These are phyloP conservation scores for Mariannaea elegans DNA, from an alignment of 2,329 filamentous ascomycete species.

Conservation along the genomic window DNA sequence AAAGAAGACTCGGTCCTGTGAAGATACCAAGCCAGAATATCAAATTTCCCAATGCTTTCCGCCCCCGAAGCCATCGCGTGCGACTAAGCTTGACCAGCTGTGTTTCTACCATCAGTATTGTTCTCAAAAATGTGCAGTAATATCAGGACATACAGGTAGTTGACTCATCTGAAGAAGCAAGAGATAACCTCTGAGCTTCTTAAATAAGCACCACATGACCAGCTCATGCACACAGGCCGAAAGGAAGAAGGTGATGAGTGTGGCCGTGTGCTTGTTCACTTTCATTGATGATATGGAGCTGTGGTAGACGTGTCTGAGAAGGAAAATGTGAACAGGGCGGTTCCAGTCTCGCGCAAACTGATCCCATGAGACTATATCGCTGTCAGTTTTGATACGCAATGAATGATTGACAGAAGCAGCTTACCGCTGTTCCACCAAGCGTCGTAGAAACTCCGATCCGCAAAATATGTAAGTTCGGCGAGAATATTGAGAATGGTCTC, in stretches of 20 bases:
- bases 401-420: constrained; percentile 9
- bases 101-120: not conserved
- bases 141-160: constrained; percentile 61
- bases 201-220: constrained; percentile 83
- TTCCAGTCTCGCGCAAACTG: constrained; percentile 87
- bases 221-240: constrained; percentile 78
- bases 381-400: not conserved
- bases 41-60: constrained; percentile 73
- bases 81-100: constrained; percentile 72
- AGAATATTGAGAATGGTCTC: constrained; percentile 77
- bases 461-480: constrained; percentile 79
- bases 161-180: constrained; percentile 79
- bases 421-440: constrained; percentile 70
- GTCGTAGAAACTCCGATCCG: constrained; percentile 77
- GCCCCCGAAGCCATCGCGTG: constrained; percentile 70
- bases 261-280: constrained; percentile 75
- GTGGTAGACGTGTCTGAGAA: constrained; percentile 82
- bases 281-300: constrained; percentile 77
- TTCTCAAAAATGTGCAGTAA: not conserved
- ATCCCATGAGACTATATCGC: constrained; percentile 68
- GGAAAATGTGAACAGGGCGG: constrained; percentile 77
- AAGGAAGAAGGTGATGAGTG: constrained; percentile 78
- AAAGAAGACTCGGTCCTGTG: constrained; percentile 74
- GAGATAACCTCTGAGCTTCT: constrained; percentile 78
- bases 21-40: constrained; percentile 85